Evolutionary conservation across 2,329 filamentous ascomycete genomes (phyloP).

Genomic region (Colletotrichum sp.): DNA sequence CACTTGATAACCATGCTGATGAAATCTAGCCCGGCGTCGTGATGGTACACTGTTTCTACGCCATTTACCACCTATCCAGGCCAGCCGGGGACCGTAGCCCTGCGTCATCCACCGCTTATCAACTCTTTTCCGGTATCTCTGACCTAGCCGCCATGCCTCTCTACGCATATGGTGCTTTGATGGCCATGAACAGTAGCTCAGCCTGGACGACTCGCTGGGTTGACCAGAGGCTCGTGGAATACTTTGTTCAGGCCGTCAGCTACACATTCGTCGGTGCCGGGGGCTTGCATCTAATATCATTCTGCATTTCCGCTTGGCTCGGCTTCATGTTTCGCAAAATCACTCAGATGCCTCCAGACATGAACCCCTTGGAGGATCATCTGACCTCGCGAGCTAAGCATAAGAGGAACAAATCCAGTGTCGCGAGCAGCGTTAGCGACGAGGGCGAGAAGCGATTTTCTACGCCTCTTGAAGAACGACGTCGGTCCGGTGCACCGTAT

Average conservation of each 20-base stretch:
- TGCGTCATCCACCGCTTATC: constrained; percentile 85
- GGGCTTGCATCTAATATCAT: constrained; percentile 72
- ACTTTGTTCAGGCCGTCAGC: constrained; percentile 71
- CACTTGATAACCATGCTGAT: constrained; percentile 19
- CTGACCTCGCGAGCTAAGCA: constrained; percentile 76
- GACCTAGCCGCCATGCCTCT: constrained; percentile 66
- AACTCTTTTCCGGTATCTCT: constrained; percentile 78
- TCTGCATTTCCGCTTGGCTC: constrained; percentile 76
- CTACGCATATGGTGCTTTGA: constrained; percentile 60
- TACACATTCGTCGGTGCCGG: constrained; percentile 68
- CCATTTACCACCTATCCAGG: constrained; percentile 78
- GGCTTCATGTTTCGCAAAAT: constrained; percentile 84
- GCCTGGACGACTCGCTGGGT: constrained; percentile 74
- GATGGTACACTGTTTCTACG: constrained; percentile 75
- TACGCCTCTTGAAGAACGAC: constrained; percentile 45
- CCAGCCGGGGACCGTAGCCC: constrained; percentile 75
- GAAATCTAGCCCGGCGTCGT: constrained; percentile 74
- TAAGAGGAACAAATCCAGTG: constrained; percentile 74
- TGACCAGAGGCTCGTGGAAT: constrained; percentile 57
- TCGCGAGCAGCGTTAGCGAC: constrained; percentile 49
- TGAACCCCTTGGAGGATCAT: constrained; percentile 91
- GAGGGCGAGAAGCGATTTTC: constrained; percentile 66
- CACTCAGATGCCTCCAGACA: constrained; percentile 81
- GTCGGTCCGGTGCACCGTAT: constrained; percentile 48
- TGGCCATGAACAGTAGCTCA: constrained; percentile 46